Evolutionary conservation across 2,329 filamentous ascomycete species (phyloP), one percentile per base, ranked within the genome.

Genomic region (Fusarium sp.): DNA sequence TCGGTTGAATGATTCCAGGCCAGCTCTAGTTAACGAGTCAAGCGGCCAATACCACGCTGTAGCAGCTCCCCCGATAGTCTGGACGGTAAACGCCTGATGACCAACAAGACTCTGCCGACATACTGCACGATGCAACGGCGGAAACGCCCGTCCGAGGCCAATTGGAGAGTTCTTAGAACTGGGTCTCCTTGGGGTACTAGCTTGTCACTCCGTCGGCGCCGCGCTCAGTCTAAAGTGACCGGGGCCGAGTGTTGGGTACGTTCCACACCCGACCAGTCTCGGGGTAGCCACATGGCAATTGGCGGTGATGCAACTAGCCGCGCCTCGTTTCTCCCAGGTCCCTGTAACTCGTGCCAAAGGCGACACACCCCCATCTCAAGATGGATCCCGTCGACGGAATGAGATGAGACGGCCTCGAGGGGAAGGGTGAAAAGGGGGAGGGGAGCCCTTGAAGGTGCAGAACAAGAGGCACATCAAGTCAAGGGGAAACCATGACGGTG

Each of bases 241-340:
- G 31, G 71, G 66, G 53, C 31, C 29, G 33, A 51, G 44, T 40
- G 44, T 42, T 56, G 62, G 59, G 46, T 51, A 51, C 59, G 58
- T 59, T 44, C 69, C 61, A 55, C 49, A 51, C 42, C 24, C 20
- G 44, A 56, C 29, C 33, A 40, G 38, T 55, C 58, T 46, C 29
- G 66, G 66, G 56, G 66, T 62, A 58, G 69, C 69, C 69, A 73
- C 71, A 72, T 73, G 71, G 71, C 71, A 69, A 57, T 63, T 38
- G 56, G 49, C 24, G 49, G 35, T 56, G 55, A 42, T 53, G 36
- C 35, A 33, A 55, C 64, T 66, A 64, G 57, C 35, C 40, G 57
- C 64, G 22, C 46, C 36, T 42, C 46, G 33, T 51, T 33, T 11
- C 29, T 36, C 20, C 35, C 35, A 56, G 27, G 36, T 63, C 51